phyloP scores from a whole-genome alignment of 1,284 basidiomycete genomes.

The Sporisorium graminicola region DNA sequence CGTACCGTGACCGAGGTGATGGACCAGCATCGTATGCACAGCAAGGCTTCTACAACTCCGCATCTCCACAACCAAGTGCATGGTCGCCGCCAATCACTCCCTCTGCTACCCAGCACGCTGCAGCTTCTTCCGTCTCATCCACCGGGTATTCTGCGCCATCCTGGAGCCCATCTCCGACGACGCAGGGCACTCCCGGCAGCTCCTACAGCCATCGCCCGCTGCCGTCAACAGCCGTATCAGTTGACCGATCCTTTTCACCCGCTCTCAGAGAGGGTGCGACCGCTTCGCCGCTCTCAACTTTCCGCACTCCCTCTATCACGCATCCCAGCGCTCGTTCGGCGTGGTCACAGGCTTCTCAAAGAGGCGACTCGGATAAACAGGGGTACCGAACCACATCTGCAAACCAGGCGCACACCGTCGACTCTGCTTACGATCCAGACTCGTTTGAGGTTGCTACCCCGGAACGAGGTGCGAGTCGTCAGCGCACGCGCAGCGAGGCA shows the following conservation, averaged over 20 bases:
- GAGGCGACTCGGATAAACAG: constrained; percentile 20
- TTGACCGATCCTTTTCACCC: constrained; percentile 43
- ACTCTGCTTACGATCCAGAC: constrained; percentile 37
- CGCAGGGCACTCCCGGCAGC: constrained; percentile 30
- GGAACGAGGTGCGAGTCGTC: constrained; percentile 14
- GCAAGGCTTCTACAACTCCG: constrained; percentile 29
- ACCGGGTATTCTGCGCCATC: constrained; percentile 27
- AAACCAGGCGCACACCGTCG: constrained; percentile 20
- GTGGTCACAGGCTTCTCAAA: constrained; percentile 16
- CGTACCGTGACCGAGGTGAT: constrained; percentile 8
- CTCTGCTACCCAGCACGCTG: constrained; percentile 18
- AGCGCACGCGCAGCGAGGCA: constrained; percentile 44
- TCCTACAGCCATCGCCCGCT: constrained; percentile 35
- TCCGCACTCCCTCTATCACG: constrained; percentile 36
- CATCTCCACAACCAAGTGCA: constrained; percentile 29
- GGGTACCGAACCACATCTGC: constrained; percentile 27
- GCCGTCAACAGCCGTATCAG: constrained; percentile 28
- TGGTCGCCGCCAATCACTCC: constrained; percentile 42
- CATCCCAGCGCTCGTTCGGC: constrained; percentile 18
- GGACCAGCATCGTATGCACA: constrained; percentile 13
- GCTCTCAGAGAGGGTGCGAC: constrained; percentile 21
- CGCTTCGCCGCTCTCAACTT: constrained; percentile 35
- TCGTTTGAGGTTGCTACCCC: constrained; percentile 5
- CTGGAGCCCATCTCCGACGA: constrained; percentile 39
- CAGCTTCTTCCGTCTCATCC: constrained; percentile 19